Conservation (phyloP, 306 rosid genomes). For the Senna siamea region DNA sequence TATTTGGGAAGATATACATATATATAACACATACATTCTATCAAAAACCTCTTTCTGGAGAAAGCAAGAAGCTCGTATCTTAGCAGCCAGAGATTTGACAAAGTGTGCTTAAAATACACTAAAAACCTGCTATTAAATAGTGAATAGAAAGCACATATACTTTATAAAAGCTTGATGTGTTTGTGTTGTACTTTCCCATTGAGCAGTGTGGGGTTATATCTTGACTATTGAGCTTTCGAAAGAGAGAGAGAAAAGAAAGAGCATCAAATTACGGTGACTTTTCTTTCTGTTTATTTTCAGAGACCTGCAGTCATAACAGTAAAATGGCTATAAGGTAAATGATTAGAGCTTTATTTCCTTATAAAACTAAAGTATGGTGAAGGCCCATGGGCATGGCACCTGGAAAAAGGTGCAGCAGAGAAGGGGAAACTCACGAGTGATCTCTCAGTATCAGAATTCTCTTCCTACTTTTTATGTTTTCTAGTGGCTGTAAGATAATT, state of each 20-base stretch:
- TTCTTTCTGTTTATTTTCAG: too few species aligned
- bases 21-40: slow-evolving; percentile 4
- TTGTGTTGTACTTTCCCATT: background rate
- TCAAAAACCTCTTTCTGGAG: slow-evolving; percentile 21
- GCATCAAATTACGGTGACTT: too few species aligned
- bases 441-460: background rate
- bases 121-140: background rate
- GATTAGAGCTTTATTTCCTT: too few species aligned
- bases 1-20: slow-evolving; percentile 30
- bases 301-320: too few species aligned
- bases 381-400: background rate
- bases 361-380: too few species aligned
- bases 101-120: slow-evolving; percentile 11
- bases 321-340: too few species aligned
- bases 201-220: background rate
- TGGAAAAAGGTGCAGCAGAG: background rate
- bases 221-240: background rate
- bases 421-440: background rate
- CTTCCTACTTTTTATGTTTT: background rate
- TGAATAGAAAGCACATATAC: background rate
- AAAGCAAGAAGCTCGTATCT: slow-evolving; percentile 26
- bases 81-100: slow-evolving; percentile 30
- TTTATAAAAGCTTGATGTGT: slow-evolving; percentile 2
- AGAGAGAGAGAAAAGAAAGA: background rate
- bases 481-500: background rate